Conservation (phyloP, 2,329 filamentous ascomycete genomes). For the Chaetomium globosum region DNA sequence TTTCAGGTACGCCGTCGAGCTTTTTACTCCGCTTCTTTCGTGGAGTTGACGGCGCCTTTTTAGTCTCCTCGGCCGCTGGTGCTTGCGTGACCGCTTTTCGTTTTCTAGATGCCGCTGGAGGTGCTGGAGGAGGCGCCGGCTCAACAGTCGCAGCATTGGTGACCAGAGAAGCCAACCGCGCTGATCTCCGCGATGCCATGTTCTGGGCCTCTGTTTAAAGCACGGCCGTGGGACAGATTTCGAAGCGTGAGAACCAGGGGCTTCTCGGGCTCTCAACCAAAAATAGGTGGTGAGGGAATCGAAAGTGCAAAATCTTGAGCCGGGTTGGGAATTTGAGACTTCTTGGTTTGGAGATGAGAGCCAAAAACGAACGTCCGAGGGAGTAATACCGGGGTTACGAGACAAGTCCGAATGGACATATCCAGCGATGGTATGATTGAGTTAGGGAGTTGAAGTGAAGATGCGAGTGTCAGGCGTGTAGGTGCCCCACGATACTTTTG, state of each 20-base stretch:
- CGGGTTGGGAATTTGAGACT: not conserved
- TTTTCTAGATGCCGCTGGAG: slow-evolving; percentile 36
- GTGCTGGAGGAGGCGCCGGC: slow-evolving; percentile 25
- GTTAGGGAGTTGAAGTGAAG: not conserved
- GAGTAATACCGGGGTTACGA: not conserved
- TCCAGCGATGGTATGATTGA: not conserved
- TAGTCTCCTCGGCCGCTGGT: slow-evolving; percentile 14
- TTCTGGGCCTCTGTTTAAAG: not conserved
- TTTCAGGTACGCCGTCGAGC: slow-evolving; percentile 47
- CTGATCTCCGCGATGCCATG: slow-evolving; percentile 43
- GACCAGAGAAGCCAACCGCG: slow-evolving; percentile 46
- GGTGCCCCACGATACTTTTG: not conserved
- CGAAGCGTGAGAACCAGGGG: not conserved
- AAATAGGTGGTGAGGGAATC: not conserved
- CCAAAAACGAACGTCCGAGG: not conserved
- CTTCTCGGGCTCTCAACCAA: not conserved
- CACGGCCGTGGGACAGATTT: not conserved
- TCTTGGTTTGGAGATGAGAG: not conserved
- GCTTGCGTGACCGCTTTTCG: slow-evolving; percentile 36
- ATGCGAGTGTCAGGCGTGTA: not conserved
- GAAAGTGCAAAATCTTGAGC: not conserved
- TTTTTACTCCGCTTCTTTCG: slow-evolving; percentile 35
- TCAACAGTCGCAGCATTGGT: slow-evolving; percentile 22
- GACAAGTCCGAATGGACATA: not conserved
- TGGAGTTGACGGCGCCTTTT: slow-evolving; percentile 33